A percentile compares a stretch with the other conserved stretches of the same genome.
Evolutionary conservation across 148 eudicot genomes (phyloP).

Genomic region (Rhododendron mucronatum): DNA sequence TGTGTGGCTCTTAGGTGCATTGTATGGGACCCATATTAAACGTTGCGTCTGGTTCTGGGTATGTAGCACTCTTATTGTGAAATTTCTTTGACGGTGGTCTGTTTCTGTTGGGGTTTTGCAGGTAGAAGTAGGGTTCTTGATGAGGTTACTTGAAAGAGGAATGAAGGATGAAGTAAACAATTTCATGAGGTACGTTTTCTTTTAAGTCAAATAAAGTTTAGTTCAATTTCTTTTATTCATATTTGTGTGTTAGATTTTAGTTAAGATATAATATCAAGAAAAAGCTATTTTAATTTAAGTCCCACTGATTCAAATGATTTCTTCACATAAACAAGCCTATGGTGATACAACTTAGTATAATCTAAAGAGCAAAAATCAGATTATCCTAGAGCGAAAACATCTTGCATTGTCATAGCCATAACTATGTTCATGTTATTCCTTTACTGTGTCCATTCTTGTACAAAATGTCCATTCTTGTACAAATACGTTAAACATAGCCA

Average conservation of each 20-base stretch:
- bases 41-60: neutral
- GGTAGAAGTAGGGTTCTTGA: conserved; percentile 67
- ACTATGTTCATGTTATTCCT: neutral
- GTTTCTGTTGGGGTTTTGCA: conserved; percentile 14
- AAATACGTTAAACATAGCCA: too few relatives aligned
- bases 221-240: neutral
- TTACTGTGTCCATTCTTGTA: neutral
- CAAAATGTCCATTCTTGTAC: neutral
- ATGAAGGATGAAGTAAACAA: conserved; percentile 39
- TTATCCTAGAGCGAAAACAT: neutral
- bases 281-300: neutral
- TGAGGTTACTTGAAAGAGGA: conserved; percentile 51
- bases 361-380: neutral
- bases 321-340: neutral
- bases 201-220: too few relatives aligned
- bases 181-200: conserved; percentile 34
- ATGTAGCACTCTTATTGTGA: neutral
- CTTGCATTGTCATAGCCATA: neutral
- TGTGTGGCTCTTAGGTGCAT: neutral
- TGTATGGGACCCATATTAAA: too few relatives aligned
- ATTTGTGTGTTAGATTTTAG: neutral
- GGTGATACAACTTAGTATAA: neutral
- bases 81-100: neutral
- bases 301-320: neutral
- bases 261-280: neutral